Evolutionary conservation across 2,329 filamentous ascomycete genomes (phyloP).

Genomic region (Daldinia sp.): DNA sequence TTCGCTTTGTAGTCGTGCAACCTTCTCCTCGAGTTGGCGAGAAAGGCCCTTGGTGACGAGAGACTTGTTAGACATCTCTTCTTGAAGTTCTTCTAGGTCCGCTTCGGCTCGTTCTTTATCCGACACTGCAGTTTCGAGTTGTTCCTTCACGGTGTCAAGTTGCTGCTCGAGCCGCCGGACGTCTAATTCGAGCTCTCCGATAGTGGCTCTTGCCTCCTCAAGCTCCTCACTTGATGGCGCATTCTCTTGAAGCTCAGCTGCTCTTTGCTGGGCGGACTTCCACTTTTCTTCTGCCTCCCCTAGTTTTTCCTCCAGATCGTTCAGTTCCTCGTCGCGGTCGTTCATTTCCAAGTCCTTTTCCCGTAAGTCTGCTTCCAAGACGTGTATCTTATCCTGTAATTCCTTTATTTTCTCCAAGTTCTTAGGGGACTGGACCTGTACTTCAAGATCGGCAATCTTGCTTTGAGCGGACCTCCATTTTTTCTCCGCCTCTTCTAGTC

Average conservation of each 20-base stretch:
- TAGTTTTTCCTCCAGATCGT: conserved; percentile 59
- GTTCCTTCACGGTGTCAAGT: conserved; percentile 62
- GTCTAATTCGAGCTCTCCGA: conserved; percentile 65
- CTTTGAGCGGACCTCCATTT: conserved; percentile 47
- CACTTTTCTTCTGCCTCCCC: conserved; percentile 64
- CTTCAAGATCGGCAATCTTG: conserved; percentile 36
- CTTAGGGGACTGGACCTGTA: conserved; percentile 53
- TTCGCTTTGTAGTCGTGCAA: conserved; percentile 71
- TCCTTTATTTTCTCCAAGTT: conserved; percentile 51
- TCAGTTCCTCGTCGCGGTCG: conserved; percentile 60
- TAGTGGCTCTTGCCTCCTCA: conserved; percentile 64
- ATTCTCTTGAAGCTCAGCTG: conserved; percentile 65
- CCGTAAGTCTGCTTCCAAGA: conserved; percentile 63
- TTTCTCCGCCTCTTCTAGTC: conserved; percentile 57
- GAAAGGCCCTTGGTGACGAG: conserved; percentile 77
- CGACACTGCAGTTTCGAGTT: conserved; percentile 60
- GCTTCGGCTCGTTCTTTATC: conserved; percentile 66
- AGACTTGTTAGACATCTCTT: conserved; percentile 82
- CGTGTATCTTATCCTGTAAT: conserved; percentile 58
- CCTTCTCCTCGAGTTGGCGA: conserved; percentile 77
- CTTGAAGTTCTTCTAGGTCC: conserved; percentile 72
- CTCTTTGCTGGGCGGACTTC: conserved; percentile 61
- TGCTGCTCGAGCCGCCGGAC: conserved; percentile 63
- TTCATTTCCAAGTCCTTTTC: conserved; percentile 67
- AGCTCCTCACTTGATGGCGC: conserved; percentile 61